Conservation (phyloP, 75 land plant genomes). For the Ceratopteris richardii region DNA sequence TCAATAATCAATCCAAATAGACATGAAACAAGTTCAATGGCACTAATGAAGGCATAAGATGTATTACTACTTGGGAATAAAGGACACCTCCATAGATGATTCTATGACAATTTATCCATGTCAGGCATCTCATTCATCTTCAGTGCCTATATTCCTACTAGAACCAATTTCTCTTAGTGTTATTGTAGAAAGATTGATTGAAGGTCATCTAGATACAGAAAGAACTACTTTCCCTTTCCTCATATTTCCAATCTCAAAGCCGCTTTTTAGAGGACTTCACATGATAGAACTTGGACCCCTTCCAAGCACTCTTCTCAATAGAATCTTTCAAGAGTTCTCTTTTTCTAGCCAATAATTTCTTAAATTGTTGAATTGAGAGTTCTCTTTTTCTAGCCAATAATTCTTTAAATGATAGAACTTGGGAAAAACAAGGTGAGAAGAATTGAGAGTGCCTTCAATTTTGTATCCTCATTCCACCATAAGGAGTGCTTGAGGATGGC, state of each 20-base stretch:
- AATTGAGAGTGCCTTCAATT: no score
- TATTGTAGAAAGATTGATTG: constrained; percentile 47
- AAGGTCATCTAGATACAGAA: constrained; percentile 59
- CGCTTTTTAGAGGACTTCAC: constrained; percentile 18
- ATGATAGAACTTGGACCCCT: constrained; percentile 7
- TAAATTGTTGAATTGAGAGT: constrained; percentile 14
- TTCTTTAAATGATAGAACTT: constrained; percentile 18
- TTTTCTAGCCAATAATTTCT: constrained; percentile 34
- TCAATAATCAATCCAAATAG: constrained; percentile 36
- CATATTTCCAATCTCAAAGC: constrained; percentile 36
- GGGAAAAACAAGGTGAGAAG: no score
- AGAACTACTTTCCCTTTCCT: constrained; percentile 36
- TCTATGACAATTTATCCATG: constrained; percentile 2
- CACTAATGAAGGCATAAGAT: constrained; percentile 62
- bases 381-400: constrained; percentile 29
- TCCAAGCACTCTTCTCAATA: constrained; percentile 30
- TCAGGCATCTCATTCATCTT: neutral
- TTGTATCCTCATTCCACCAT: no score
- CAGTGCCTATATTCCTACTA: constrained; percentile 15
- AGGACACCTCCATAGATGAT: constrained; percentile 10
- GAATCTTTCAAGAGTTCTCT: constrained; percentile 15
- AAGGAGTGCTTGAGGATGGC: no score
- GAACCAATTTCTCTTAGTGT: constrained; percentile 58
- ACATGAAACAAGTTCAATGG: constrained; percentile 62
- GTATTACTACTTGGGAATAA: constrained; percentile 13